Base-by-base conservation (phyloP, 306 rosid genomes). In the Rubus parviflorus region DNA sequence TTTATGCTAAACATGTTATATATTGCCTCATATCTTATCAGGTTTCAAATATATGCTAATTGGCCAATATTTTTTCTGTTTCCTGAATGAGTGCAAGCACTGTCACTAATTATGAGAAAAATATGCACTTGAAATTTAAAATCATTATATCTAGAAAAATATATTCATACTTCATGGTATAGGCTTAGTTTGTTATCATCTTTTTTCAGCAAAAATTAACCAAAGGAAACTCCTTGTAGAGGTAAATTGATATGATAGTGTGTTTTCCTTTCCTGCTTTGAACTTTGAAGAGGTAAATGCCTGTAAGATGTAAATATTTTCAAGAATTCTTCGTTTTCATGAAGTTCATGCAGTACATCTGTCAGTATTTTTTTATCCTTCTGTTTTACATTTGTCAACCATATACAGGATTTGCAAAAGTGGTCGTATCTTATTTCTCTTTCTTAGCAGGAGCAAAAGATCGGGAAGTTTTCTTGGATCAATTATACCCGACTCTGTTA, bases 401-500 rank as follows among this genome's bases (percentile, higher is more conserved):
- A 30, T 70, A 19, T 65, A 79, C 43, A 80, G 76, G 64, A 58
- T 80, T 80, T 86, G 67, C 46, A 35, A 42, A 73, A 71, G 61
- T 48, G 45, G 17, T 80, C 42, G 72, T 43, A 53, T 70, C 68
- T 70, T 56, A 41, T 74, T n/a, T 22, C 41, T 73, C 80, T 51
- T 70, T 56, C 73, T 85, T 75, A 45, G 73, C 87, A 81, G 96
- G 85, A 85, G 80, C 84, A 89, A 85, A 79, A 94, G 88, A 80
- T 84, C 98, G 38, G 85, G 88, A 70, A 85, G 89, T 72, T 78
- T 94, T 80, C 88, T 94, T 77, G 98, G 98, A 80, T 92, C 95
- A 41, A 86, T 94, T 66, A 90, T 94, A 70, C 97, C 92, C 0
- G 91, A 80, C 82, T 91, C 90, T 52, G 83, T 94, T 51, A 84